A percentile compares a stretch with the other conserved stretches of the same genome.
These are phyloP conservation scores for Diaporthe vexans DNA, from an alignment of 2,329 filamentous ascomycete species.

Conservation along the genomic window DNA sequence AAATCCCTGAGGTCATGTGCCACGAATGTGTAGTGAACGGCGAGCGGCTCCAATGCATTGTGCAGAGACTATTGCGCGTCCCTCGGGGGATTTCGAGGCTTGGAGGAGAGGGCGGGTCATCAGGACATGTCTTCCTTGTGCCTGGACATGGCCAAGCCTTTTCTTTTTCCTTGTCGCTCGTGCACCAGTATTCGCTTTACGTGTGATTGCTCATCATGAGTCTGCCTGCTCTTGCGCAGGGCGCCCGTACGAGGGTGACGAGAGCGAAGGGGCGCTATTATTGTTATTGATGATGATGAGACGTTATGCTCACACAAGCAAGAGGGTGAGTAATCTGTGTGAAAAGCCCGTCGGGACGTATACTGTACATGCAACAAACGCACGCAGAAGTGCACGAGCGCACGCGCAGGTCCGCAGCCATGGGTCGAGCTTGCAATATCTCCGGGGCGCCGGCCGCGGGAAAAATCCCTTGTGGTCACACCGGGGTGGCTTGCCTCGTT, in stretches of 20 bases:
- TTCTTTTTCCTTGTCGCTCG: neutral
- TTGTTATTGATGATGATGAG: neutral
- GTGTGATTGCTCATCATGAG: conserved; percentile 14
- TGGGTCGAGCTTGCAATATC: conserved; percentile 14
- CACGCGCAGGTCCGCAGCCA: conserved; percentile 2
- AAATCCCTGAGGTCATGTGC: neutral
- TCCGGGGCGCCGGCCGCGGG: conserved; percentile 20
- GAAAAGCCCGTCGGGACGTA: neutral
- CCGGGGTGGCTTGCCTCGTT: conserved; percentile 8
- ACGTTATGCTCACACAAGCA: neutral
- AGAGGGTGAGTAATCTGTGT: neutral
- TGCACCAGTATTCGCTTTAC: neutral
- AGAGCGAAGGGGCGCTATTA: neutral
- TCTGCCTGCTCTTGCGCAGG: neutral
- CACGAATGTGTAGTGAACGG: neutral
- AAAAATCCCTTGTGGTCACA: conserved; percentile 25
- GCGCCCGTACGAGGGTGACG: neutral
- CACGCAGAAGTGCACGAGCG: neutral
- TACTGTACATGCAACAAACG: neutral
- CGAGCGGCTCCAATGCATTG: neutral
- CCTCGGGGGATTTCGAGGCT: conserved; percentile 18
- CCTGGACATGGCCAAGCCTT: neutral
- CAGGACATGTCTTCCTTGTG: neutral
- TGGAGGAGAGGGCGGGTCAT: neutral
- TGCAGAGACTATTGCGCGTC: conserved; percentile 12